Base-by-base conservation (phyloP, 768 basidiomycete genomes). In the Lactarius deliciosus region DNA sequence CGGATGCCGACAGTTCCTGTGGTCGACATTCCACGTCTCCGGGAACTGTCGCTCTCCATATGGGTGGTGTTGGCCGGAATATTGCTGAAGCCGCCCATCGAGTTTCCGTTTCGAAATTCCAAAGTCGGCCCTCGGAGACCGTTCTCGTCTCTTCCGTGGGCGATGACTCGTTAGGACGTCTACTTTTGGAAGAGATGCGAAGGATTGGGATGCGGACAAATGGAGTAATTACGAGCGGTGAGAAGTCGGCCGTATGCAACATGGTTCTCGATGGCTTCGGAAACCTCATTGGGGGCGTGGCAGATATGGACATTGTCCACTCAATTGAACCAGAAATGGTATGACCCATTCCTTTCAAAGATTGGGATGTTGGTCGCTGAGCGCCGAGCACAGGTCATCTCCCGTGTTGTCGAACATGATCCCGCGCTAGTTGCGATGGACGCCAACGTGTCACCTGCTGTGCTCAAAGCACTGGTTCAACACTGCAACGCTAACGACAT, bases 21-120 rank as follows among this genome's bases (percentile, higher is more conserved):
- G 75, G 79, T n/a, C 75, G 81, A 15, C 81, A 86, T 64, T 91
- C 94, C 0, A 98, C 96, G 0, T 83, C 83, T 13, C 94, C 94
- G 0, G 97, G 97, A 11, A 79, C 75, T 15, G 85, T 98, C 30
- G 78, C 80, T 18, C 67, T 96, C 45, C 83, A 89, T 0, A 78
- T 92, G 6, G 96, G 96, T 1, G 96, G 96, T 34, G 96, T 99
- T 16, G 95, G 85, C 0, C 87, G 96, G n/a, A 99, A 99, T 74
- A 86, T 99, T 53, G 91, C 96, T 2, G 95, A 98, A 75, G 92
- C 94, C 1, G 83, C 94, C 7, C 87, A 92, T 74, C 85, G 91
- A 34, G 75, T 89, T 6, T 74, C 87, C 66, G 72, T 77, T 53
- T 75, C 76, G 8, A 70, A 77, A 10, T 70, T 72, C 22, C 65